Evolutionary conservation across 1,139 yeast species (phyloP).

Genomic region (Pichia sp.): DNA sequence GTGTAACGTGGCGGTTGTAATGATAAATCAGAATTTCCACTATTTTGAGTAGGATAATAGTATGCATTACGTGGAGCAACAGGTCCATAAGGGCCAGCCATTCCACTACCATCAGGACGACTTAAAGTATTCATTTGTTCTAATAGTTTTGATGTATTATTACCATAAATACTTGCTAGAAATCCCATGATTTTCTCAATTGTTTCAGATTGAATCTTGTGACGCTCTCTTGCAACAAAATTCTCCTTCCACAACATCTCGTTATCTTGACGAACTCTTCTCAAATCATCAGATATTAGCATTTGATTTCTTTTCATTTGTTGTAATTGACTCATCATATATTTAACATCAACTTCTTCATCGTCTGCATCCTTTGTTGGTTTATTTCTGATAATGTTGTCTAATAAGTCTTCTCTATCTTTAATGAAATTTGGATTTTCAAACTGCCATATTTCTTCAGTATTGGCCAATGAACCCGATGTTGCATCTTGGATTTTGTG

Average conservation of each 20-base stretch:
- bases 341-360: constrained; percentile 46
- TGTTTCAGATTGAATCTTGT: constrained; percentile 79
- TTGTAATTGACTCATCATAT: constrained; percentile 67
- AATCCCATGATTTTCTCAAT: constrained; percentile 82
- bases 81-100: constrained; percentile 6
- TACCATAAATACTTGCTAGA: constrained; percentile 78
- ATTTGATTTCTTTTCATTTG: constrained; percentile 69
- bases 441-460: constrained; percentile 69
- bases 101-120: constrained; percentile 14
- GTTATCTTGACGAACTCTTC: constrained; percentile 79
- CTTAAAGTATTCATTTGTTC: constrained; percentile 24
- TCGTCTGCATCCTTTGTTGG: constrained; percentile 37
- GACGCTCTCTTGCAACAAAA: constrained; percentile 73
- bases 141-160: constrained; percentile 42
- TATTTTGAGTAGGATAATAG: not conserved
- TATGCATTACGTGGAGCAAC: constrained; percentile 2
- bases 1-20: not conserved
- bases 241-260: constrained; percentile 89
- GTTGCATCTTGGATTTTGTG: constrained; percentile 84
- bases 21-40: not conserved
- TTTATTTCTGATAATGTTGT: constrained; percentile 54
- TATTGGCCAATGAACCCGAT: constrained; percentile 54
- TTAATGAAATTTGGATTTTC: constrained; percentile 70
- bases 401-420: constrained; percentile 48
- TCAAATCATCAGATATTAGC: constrained; percentile 75